Evolutionary conservation across 176 grass and related monocot genomes (phyloP).

Genomic region (Chrysopogon serrulatus): DNA sequence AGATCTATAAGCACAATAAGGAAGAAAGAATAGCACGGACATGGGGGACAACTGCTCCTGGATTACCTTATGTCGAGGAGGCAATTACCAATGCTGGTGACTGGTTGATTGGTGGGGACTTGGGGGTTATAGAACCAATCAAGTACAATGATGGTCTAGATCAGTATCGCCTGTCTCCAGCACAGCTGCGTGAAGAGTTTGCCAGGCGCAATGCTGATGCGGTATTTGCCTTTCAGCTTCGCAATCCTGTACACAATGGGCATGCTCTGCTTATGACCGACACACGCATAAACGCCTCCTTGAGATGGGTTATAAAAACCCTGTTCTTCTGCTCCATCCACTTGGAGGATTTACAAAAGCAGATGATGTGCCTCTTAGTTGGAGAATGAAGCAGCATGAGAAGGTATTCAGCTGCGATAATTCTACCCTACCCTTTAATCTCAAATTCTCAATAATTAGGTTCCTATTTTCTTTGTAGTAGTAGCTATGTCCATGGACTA

Average conservation of each 20-base stretch:
- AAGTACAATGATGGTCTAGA: constrained; percentile 98
- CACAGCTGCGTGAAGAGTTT: constrained; percentile 89
- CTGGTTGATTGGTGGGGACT: constrained; percentile 95
- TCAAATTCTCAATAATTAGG: background rate
- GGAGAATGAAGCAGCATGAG: constrained; percentile 98
- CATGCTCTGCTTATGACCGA: constrained; percentile 98
- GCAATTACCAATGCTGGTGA: constrained; percentile 85
- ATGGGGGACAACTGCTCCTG: constrained; percentile 86
- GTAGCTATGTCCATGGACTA: background rate
- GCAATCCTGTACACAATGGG: constrained; percentile 96
- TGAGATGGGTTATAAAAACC: constrained; percentile 93
- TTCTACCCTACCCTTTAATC: background rate
- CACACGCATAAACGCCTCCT: constrained; percentile 73
- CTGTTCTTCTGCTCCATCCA: constrained; percentile 92
- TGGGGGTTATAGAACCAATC: constrained; percentile 95
- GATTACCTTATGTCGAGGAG: constrained; percentile 85
- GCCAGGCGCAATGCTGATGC: constrained; percentile 87
- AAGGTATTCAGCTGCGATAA: constrained; percentile 49
- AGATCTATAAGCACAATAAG: constrained; percentile 99
- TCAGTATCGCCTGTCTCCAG: constrained; percentile 83
- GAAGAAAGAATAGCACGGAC: constrained; percentile 98
- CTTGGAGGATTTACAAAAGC: constrained; percentile 96
- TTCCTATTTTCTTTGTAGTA: background rate
- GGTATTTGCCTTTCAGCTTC: constrained; percentile 97
- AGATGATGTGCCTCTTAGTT: constrained; percentile 89